Evolutionary conservation across 2,329 filamentous ascomycete genomes (phyloP).

Genomic region (Ciborinia camelliae): DNA sequence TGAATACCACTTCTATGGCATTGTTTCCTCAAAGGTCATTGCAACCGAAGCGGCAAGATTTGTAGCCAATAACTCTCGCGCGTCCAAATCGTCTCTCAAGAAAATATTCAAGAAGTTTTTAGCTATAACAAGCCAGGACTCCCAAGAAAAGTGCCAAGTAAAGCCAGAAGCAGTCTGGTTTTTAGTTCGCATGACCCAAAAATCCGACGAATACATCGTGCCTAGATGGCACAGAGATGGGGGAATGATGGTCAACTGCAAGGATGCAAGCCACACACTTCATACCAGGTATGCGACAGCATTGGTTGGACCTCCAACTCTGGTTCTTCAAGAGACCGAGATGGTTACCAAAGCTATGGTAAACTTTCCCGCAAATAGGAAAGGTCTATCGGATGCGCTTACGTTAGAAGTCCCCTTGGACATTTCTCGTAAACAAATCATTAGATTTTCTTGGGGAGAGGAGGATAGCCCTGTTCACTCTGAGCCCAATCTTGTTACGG

Average conservation of each 20-base stretch:
- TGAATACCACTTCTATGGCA: conserved; percentile 4
- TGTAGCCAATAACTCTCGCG: conserved; percentile 1
- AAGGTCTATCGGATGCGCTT: not conserved
- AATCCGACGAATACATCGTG: not conserved
- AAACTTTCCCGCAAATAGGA: not conserved
- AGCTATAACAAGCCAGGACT: not conserved
- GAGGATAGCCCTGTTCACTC: conserved; percentile 19
- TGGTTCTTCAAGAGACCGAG: conserved; percentile 13
- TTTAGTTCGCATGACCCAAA: not conserved
- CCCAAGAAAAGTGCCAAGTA: not conserved
- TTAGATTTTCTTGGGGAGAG: conserved; percentile 18
- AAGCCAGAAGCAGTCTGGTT: conserved; percentile 8
- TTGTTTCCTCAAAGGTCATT: not conserved
- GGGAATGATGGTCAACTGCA: conserved; percentile 17
- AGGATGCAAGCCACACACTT: not conserved
- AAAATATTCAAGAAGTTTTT: not conserved
- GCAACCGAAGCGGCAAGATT: conserved; percentile 9
- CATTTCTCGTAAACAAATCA: not conserved
- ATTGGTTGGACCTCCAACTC: conserved; percentile 6
- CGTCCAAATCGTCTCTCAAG: not conserved
- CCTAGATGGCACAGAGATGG: conserved; percentile 18
- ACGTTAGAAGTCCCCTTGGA: not conserved
- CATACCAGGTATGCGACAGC: conserved; percentile 14
- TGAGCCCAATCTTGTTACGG: conserved; percentile 13
- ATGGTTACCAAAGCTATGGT: not conserved